Evolutionary conservation across 1,284 basidiomycete genomes (phyloP), one percentile per base, ranked within the genome.

Genomic region (Naganishia liquefaciens): DNA sequence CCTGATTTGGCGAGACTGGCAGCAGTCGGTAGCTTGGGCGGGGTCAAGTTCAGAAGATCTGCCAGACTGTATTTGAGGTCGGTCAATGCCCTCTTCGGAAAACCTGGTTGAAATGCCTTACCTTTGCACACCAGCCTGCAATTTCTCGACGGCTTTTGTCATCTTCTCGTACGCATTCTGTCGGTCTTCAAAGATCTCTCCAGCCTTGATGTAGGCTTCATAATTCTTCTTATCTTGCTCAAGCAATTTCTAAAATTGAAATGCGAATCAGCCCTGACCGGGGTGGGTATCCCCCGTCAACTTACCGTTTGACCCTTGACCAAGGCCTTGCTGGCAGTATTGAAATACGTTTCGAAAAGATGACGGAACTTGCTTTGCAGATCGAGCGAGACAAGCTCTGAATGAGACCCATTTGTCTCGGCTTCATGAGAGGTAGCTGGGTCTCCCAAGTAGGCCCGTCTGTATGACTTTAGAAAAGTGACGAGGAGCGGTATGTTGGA

Each of bases 161-260:
- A 97, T 94, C 80, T 93, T 94, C 81, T 99, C 96, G 76, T 98
- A 99, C 15, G 89, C 91, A 77, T 99, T 93, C 76, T 98, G 93
- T 21, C 96, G 87, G 78, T 99, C 96, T 76, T 99, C 96, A 71
- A 99, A 99, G 70, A 99, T 97, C 79, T 99, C 94, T 27, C 95
- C 95, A 0, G 93, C 97, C 43, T 92, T 90, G 73, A 99, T 98
- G 76, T 99, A 99, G 64, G 95, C 96, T 80, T 99, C 95, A 73
- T 97, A 94, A 71, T 99, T 99, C 57, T 89, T 85, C 70, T 88
- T 87, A 75, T 99, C 96, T 79, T 97, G 93, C 68, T 97, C 93
- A 85, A 97, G 91, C 47, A 99, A 82, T 66, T 89, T 87, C 90
- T 97, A 74, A 39, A 25, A 28, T 37, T 50, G 62, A 13, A 58